These are phyloP conservation scores for Poa pratensis DNA, from an alignment of 176 grass and related monocot species.

Conservation along the genomic window DNA sequence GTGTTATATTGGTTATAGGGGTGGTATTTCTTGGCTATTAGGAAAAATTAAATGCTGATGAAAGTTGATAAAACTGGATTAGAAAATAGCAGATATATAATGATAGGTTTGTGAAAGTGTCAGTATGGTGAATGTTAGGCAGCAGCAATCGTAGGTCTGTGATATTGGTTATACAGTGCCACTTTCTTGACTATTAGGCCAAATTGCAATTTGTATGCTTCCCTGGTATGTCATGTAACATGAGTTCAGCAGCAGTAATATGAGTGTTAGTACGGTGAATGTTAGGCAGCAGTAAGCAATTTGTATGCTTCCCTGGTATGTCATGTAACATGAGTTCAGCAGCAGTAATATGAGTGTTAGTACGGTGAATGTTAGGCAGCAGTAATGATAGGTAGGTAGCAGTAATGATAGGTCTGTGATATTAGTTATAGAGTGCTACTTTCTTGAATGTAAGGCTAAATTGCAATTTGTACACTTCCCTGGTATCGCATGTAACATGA, in stretches of 20 bases:
- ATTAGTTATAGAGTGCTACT: slow-evolving; percentile 11
- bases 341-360: not conserved
- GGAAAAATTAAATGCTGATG: not conserved
- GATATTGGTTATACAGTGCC: slow-evolving; percentile 17
- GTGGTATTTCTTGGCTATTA: slow-evolving; percentile 1
- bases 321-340: not conserved
- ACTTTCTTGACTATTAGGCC: slow-evolving; percentile 26
- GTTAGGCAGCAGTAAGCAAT: slow-evolving; percentile 11
- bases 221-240: not conserved
- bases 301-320: not conserved
- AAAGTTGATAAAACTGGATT: not conserved
- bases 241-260: not conserved
- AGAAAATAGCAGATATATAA: not conserved
- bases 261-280: not conserved
- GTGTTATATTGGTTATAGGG: slow-evolving; percentile 5
- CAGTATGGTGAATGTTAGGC: slow-evolving; percentile 1
- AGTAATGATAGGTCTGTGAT: slow-evolving; percentile 4
- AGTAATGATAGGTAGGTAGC: too few species aligned
- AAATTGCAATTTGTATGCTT: slow-evolving; percentile 13
- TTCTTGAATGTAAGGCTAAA: slow-evolving; percentile 22
- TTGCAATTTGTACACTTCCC: not conserved
- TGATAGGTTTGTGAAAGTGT: not conserved
- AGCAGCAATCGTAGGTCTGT: not conserved
- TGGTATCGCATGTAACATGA: not conserved
- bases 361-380: slow-evolving; percentile 3